phyloP scores from a whole-genome alignment of 2,329 filamentous ascomycete species.

The Graphiopsis chlorocephala region DNA sequence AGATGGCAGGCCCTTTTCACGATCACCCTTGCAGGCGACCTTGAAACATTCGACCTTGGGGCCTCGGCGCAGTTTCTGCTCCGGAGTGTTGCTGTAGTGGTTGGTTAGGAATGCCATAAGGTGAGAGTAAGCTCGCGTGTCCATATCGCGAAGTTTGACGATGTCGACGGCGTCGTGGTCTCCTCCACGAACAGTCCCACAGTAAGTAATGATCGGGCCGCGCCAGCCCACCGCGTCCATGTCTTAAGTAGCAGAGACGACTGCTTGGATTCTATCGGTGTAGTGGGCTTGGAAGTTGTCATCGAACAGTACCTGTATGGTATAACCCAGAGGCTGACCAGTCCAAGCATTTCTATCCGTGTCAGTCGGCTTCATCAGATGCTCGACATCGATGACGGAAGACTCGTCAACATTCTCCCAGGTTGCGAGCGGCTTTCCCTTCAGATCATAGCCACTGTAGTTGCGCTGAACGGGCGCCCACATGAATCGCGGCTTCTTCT shows the following conservation, averaged over 20 bases:
- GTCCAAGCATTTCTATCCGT: background rate
- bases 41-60: background rate
- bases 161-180: background rate
- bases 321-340: background rate
- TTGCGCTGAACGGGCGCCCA: constrained; percentile 11
- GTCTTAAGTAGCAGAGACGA: background rate
- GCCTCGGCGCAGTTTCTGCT: background rate
- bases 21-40: background rate
- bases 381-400: no score
- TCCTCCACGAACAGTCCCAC: background rate
- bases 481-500: constrained; percentile 1
- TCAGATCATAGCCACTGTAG: no score
- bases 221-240: background rate
- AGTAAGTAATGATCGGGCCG: background rate
- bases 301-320: background rate
- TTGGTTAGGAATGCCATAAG: background rate
- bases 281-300: background rate
- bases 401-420: background rate
- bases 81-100: background rate
- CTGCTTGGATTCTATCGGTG: background rate
- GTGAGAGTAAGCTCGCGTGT: background rate
- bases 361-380: background rate
- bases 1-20: background rate
- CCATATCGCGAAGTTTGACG: background rate
- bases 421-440: no score